phyloP scores from a whole-genome alignment of 202 grass and related monocot genomes.

The Elaeis oleifera region DNA sequence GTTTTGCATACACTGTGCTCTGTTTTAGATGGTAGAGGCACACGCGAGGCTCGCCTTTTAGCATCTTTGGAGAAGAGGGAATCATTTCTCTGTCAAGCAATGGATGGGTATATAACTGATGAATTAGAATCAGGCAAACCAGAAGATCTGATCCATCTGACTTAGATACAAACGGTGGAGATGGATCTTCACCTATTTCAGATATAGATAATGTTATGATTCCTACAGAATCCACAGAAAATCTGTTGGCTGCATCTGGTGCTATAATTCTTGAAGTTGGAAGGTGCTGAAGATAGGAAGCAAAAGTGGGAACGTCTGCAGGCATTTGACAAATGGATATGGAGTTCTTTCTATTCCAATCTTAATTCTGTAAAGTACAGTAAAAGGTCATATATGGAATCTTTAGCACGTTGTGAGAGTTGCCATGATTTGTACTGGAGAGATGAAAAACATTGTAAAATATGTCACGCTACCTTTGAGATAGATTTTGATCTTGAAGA shows the following conservation, averaged over 20 bases:
- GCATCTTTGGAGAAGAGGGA: conserved; percentile 77
- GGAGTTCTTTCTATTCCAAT: conserved; percentile 64
- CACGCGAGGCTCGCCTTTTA: conserved; percentile 73
- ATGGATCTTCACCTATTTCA: conserved; percentile 73
- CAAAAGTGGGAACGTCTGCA: conserved; percentile 68
- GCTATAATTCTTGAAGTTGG: conserved; percentile 56
- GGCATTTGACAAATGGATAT: conserved; percentile 84
- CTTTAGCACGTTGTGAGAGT: conserved; percentile 64
- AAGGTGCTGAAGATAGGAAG: conserved; percentile 54
- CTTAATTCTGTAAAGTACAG: conserved; percentile 54
- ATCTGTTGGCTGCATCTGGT: conserved; percentile 32
- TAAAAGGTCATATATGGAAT: conserved; percentile 75
- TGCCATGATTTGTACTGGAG: conserved; percentile 97
- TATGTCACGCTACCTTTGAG: conserved; percentile 89
- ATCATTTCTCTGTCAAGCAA: conserved; percentile 61
- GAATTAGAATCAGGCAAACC: conserved; percentile 12
- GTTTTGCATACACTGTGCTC: conserved; percentile 69
- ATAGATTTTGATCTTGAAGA: conserved; percentile 97
- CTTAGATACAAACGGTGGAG: conserved; percentile 44
- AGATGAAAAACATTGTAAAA: conserved; percentile 98
- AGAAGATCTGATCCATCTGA: conserved; percentile 35
- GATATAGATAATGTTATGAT: conserved; percentile 57
- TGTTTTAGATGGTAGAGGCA: conserved; percentile 70
- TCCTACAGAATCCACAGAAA: conserved; percentile 29
- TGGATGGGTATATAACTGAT: conserved; percentile 60